Base-by-base conservation (phyloP, 441 rosid species). In the Corymbia calophylla region DNA sequence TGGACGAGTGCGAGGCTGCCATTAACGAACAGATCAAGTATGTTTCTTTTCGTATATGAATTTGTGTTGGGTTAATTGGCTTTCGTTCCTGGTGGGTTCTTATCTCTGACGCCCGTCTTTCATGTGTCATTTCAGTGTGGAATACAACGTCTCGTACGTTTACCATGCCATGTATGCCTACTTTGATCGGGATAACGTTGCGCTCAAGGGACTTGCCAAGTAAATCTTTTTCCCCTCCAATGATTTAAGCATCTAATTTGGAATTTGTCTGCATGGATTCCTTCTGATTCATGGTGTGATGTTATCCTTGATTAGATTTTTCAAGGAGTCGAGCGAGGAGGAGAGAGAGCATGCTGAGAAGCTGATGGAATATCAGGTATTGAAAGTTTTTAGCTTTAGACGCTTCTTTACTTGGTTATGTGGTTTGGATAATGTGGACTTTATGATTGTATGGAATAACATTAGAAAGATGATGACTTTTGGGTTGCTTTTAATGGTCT, bases 151-250 rank as follows among this genome's bases (percentile, higher is more conserved):
- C 35, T 97, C 99, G 32, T 97, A 96, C 82, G 96, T 94, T 35
- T 98, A 98, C 95, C 99, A 97, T 87, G 93, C 99, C n/a, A n/a
- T 98, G 98, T 96, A 88, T 89, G 99, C 99, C 9, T 98, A 96
- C 91, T 97, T 98, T 87, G 99, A 97, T 92, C 95, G 99, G 92
- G 99, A 98, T 93, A 94, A 97, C 91, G 90, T 98, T 88, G 99
- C 97, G 39, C 93, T 98, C 53, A 96, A 92, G 89, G 99, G 99
- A 47, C 91, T 96, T 1, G 99, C 99, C 91, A 98, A 96, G 99
- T 98, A 95, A 91, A 51, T 44, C 54, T 48, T 13, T 89, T 88
- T 80, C 88, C 49, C 88, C 49, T 86, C 62, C 2, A 13, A 44
- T 55, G 77, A 64, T 25, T 32, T 55, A 53, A 31, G 1, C 27